Evolutionary conservation across 345 rosid species (phyloP).

Genomic region (Eutrema yunnanense): DNA sequence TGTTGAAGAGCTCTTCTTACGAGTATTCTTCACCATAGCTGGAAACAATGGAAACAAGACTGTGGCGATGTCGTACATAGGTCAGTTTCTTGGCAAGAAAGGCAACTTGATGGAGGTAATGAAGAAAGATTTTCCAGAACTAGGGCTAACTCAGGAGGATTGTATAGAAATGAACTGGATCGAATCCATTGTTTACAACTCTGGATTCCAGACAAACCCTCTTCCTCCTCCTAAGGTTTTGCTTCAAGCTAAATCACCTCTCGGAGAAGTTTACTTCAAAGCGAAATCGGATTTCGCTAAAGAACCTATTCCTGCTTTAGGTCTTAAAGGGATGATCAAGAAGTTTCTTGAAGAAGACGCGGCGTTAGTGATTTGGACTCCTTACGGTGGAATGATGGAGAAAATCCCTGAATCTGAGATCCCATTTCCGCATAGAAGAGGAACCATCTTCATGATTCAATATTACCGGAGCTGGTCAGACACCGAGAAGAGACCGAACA

Average conservation of each 20-base stretch:
- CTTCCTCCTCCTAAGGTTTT: slow-evolving; percentile 27
- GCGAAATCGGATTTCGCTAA: slow-evolving; percentile 40
- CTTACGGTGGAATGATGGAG: slow-evolving; percentile 63
- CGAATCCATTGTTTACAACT: slow-evolving; percentile 38
- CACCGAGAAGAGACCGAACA: slow-evolving; percentile 3
- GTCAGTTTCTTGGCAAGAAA: slow-evolving; percentile 38
- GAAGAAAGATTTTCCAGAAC: slow-evolving; percentile 41
- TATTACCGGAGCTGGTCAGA: slow-evolving; percentile 28
- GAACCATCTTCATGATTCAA: slow-evolving; percentile 35
- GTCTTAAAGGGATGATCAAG: background rate
- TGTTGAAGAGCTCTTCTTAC: slow-evolving; percentile 44
- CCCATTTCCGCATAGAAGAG: slow-evolving; percentile 55
- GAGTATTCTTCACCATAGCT: slow-evolving; percentile 34
- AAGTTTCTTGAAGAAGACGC: background rate
- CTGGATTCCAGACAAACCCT: slow-evolving; percentile 30
- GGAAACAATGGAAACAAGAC: slow-evolving; percentile 24
- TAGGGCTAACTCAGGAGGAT: slow-evolving; percentile 38
- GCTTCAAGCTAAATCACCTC: slow-evolving; percentile 41
- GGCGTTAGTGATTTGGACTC: slow-evolving; percentile 24
- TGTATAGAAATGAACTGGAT: slow-evolving; percentile 56
- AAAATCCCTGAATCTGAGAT: slow-evolving; percentile 36
- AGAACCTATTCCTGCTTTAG: background rate
- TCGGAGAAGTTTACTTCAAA: slow-evolving; percentile 33
- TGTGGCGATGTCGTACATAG: slow-evolving; percentile 22
- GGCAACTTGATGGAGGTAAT: slow-evolving; percentile 34